A percentile compares a stretch with the other conserved stretches of the same genome.
These are phyloP conservation scores for Phialemoniopsis sp. DNA, from an alignment of 2,329 filamentous ascomycete genomes.

Conservation along the genomic window DNA sequence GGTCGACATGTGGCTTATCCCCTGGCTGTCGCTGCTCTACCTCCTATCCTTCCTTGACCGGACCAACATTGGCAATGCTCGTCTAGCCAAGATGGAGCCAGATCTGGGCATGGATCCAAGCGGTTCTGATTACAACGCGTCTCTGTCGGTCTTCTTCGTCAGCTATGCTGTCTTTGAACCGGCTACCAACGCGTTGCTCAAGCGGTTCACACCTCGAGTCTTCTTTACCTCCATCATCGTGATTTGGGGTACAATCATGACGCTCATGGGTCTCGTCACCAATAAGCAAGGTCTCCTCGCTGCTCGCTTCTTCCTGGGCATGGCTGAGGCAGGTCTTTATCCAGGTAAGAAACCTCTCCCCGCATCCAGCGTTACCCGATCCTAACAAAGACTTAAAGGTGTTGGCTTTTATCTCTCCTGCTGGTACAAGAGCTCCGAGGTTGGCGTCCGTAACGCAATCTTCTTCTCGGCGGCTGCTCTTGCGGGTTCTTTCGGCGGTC, in stretches of 20 bases:
- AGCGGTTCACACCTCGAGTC: slow-evolving; percentile 53
- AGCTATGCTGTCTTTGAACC: slow-evolving; percentile 60
- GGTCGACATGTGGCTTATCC: slow-evolving; percentile 55
- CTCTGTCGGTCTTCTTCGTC: slow-evolving; percentile 58
- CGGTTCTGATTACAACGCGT: slow-evolving; percentile 52
- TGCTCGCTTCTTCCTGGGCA: slow-evolving; percentile 60
- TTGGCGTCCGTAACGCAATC: slow-evolving; percentile 74
- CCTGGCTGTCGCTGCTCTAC: slow-evolving; percentile 64
- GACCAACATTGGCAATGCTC: slow-evolving; percentile 35
- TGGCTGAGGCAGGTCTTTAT: slow-evolving; percentile 68
- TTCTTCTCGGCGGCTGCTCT: slow-evolving; percentile 83
- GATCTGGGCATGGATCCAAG: slow-evolving; percentile 34
- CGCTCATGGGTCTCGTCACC: slow-evolving; percentile 57
- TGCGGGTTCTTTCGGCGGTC: slow-evolving; percentile 72
- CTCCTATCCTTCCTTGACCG: slow-evolving; percentile 64
- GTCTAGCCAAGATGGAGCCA: slow-evolving; percentile 29
- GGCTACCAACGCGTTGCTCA: slow-evolving; percentile 58
- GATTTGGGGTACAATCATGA: slow-evolving; percentile 61
- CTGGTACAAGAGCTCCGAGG: slow-evolving; percentile 78
- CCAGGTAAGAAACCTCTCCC: slow-evolving; percentile 47
- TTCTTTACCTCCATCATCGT: slow-evolving; percentile 62
- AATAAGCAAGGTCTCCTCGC: slow-evolving; percentile 59
- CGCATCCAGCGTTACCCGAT: too few species aligned
- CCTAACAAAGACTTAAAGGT: slow-evolving; percentile 39
- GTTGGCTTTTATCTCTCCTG: slow-evolving; percentile 79